Evolutionary conservation across 345 rosid species (phyloP).

Genomic region (thale cress (Arabidopsis thaliana)): DNA sequence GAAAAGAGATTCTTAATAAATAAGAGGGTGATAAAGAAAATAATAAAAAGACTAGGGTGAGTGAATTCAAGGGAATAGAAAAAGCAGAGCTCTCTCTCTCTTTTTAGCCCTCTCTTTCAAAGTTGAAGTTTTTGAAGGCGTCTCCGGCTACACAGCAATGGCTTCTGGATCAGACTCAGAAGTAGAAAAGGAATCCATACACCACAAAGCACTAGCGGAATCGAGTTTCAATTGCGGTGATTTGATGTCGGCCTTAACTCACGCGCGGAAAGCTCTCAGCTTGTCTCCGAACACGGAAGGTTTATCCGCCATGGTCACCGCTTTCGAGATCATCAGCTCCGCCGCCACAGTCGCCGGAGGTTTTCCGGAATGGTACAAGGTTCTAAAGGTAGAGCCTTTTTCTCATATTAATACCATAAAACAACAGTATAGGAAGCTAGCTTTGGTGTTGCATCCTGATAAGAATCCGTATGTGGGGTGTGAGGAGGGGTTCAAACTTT

Average conservation of each 20-base stretch:
- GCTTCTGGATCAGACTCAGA: slow-evolving; percentile 40
- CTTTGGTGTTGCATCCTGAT: slow-evolving; percentile 79
- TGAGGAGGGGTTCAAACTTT: slow-evolving; percentile 87
- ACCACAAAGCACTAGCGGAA: slow-evolving; percentile 64
- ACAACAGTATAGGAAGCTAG: slow-evolving; percentile 75
- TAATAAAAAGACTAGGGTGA: slow-evolving; percentile 25
- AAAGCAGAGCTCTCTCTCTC: slow-evolving; percentile 7
- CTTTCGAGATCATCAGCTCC: slow-evolving; percentile 61
- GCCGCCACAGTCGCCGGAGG: slow-evolving; percentile 49
- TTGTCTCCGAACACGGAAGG: slow-evolving; percentile 64
- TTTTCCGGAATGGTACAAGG: slow-evolving; percentile 71
- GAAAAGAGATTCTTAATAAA: not conserved
- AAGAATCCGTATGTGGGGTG: slow-evolving; percentile 69
- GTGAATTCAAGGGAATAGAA: slow-evolving; percentile 1
- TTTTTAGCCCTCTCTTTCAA: slow-evolving; percentile 17
- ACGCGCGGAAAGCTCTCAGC: slow-evolving; percentile 67
- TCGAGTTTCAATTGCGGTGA: slow-evolving; percentile 55
- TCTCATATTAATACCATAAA: slow-evolving; percentile 67
- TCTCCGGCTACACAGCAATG: slow-evolving; percentile 33
- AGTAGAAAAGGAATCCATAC: slow-evolving; percentile 53
- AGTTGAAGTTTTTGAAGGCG: slow-evolving; percentile 24
- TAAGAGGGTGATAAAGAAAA: slow-evolving; percentile 10
- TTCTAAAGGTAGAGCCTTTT: slow-evolving; percentile 89
- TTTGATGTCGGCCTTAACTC: slow-evolving; percentile 61
- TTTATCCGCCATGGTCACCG: slow-evolving; percentile 66